Evolutionary conservation across 106 monocot genomes (phyloP), one percentile per base, ranked within the genome.

Genomic region (Acanthochlamys bracteata): DNA sequence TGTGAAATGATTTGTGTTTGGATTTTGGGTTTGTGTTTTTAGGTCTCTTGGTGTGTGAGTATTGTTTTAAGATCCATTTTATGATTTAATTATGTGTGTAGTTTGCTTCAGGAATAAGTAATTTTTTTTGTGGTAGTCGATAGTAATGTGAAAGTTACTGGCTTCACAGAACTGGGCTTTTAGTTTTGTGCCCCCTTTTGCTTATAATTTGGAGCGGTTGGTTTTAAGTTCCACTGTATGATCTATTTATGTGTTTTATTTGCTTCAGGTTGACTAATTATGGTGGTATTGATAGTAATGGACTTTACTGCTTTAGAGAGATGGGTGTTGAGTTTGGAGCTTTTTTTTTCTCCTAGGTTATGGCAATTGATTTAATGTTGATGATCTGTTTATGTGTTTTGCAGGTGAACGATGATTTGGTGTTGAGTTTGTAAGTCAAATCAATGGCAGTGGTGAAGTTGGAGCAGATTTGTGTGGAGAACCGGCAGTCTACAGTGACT

Each of bases 391-490:
- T 12, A 49, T 49, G 49, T 49, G 49, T 49, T 49, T 49, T 17
- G 17, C 17, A 14, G 15, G 49, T 17, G 3, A 12, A 10, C 3
- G 49, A 49, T 49, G 49, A 10, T 49, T 14, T 14, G 17, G 3
- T 49, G 49, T 12, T 12, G 12, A 14, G 12, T 49, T 49, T 14
- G 49, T 10, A 49, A 1, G 15, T 10, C 3, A 49, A 17, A 49
- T 2, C 12, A 49, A 84, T 79, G 89, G 70, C 41, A 59, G 73
- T 26, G 25, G 65, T 76, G 73, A 76, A 77, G 77, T 61, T 79
- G 15, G 79, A 81, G 78, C 46, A 73, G 64, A 60, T 71, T 11
- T 93, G 89, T 46, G 83, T 86, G 61, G 89, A 89, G 81, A 89
- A 93, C 66, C 83, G 74, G 70, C 89, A 93, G 69, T 78, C 75